Percentiles rank a stretch among this genome's conserved stretches.
These are phyloP conservation scores for Globisporangium iwayamae DNA, from an alignment of 352 stramenopile species.

Conservation along the genomic window DNA sequence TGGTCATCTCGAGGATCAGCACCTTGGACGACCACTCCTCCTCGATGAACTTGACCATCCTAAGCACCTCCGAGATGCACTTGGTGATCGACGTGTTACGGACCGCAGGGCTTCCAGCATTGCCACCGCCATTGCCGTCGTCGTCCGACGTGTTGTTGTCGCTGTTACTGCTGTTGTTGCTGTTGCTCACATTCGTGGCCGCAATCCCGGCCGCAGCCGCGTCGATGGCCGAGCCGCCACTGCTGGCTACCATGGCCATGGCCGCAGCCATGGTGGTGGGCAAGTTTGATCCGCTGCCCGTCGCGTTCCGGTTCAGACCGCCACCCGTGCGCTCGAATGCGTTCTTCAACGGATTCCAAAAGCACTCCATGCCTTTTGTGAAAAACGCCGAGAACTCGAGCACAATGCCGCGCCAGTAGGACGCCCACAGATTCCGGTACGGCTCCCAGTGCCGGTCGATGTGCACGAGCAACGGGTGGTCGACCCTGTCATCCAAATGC, in stretches of 20 bases:
- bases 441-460: slow-evolving; percentile 61
- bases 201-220: slow-evolving; percentile 1
- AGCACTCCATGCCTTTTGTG: slow-evolving; percentile 57
- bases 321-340: slow-evolving; percentile 42
- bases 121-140: neutral
- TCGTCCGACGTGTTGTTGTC: neutral
- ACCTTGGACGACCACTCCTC: slow-evolving; percentile 72
- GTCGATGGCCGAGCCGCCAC: neutral
- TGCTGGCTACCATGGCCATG: slow-evolving; percentile 5
- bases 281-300: neutral
- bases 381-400: slow-evolving; percentile 67
- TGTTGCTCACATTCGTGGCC: neutral
- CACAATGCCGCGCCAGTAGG: slow-evolving; percentile 51
- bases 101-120: neutral
- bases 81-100: slow-evolving; percentile 35
- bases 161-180: neutral
- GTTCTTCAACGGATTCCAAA: slow-evolving; percentile 59
- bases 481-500: slow-evolving; percentile 27
- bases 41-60: slow-evolving; percentile 64
- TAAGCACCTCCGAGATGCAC: slow-evolving; percentile 59
- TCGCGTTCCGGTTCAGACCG: slow-evolving; percentile 15
- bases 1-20: slow-evolving; percentile 71
- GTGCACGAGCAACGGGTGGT: slow-evolving; percentile 40
- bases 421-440: slow-evolving; percentile 60
- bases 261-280: neutral